Percentiles rank a stretch among this genome's conserved stretches.
phyloP scores from a whole-genome alignment of 768 basidiomycete species.

The Boletus vermiculosoides region DNA sequence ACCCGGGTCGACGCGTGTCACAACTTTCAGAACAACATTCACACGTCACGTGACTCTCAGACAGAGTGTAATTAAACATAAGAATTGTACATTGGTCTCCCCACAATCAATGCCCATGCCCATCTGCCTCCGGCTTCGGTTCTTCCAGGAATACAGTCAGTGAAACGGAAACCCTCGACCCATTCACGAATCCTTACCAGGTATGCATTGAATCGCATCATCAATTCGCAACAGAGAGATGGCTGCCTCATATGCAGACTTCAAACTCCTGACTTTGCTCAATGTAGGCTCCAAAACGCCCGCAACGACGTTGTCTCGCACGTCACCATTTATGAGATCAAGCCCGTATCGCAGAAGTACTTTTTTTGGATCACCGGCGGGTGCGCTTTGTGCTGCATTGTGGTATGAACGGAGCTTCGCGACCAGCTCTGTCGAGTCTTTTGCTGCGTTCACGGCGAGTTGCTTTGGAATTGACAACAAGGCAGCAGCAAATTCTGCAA shows the following conservation, averaged over 20 bases:
- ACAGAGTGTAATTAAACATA: slow-evolving; percentile 4
- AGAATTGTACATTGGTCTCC: slow-evolving; percentile 11
- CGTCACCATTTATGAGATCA: slow-evolving; percentile 91
- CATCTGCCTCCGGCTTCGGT: slow-evolving; percentile 67
- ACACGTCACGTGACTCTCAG: slow-evolving; percentile 30
- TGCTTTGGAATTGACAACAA: slow-evolving; percentile 95
- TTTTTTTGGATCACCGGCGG: slow-evolving; percentile 88
- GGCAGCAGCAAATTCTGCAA: slow-evolving; percentile 96
- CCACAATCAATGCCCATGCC: slow-evolving; percentile 63
- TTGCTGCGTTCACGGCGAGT: slow-evolving; percentile 96
- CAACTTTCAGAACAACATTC: slow-evolving; percentile 16
- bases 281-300: slow-evolving; percentile 96
- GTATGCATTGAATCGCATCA: slow-evolving; percentile 89
- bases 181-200: slow-evolving; percentile 52
- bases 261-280: slow-evolving; percentile 95
- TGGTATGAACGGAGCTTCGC: slow-evolving; percentile 97
- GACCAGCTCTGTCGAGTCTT: slow-evolving; percentile 96
- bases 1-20: slow-evolving; percentile 22
- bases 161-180: slow-evolving; percentile 10
- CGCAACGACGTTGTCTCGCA: slow-evolving; percentile 90
- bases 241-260: slow-evolving; percentile 95
- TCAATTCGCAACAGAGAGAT: slow-evolving; percentile 94
- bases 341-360: slow-evolving; percentile 88
- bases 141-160: slow-evolving; percentile 43
- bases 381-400: slow-evolving; percentile 92